These are phyloP conservation scores for Penicillium salamii DNA, from an alignment of 495 filamentous ascomycete genomes.

Conservation along the genomic window DNA sequence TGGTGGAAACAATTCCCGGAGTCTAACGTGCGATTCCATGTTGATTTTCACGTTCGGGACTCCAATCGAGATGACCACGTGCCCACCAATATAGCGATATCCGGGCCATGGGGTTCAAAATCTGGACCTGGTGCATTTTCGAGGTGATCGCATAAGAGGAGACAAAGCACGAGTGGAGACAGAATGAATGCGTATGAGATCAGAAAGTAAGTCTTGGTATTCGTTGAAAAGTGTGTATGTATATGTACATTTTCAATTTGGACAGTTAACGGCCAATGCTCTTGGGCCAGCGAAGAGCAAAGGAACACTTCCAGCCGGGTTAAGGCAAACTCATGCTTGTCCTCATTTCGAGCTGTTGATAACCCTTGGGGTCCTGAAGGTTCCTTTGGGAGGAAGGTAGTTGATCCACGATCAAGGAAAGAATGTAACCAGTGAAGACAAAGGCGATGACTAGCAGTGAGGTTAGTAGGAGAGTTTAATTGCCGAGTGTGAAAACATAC, in stretches of 20 bases:
- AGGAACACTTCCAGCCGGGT: neutral
- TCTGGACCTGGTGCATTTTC: too few species aligned
- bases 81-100: too few species aligned
- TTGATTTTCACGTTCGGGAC: too few species aligned
- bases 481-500: too few species aligned
- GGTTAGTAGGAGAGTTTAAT: too few species aligned
- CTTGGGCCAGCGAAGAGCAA: neutral
- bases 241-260: neutral
- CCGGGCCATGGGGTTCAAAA: too few species aligned
- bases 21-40: too few species aligned
- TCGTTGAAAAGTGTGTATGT: slow-evolving; percentile 4
- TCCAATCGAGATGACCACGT: too few species aligned
- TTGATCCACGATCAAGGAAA: slow-evolving; percentile 19
- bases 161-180: neutral
- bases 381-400: slow-evolving; percentile 8
- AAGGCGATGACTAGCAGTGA: slow-evolving; percentile 14
- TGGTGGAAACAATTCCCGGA: too few species aligned
- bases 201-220: slow-evolving; percentile 1
- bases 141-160: too few species aligned
- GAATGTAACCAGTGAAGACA: slow-evolving; percentile 19
- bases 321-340: slow-evolving; percentile 5
- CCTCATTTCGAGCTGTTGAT: slow-evolving; percentile 19
- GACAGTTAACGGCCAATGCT: neutral
- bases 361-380: slow-evolving; percentile 6
- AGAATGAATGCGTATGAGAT: too few species aligned